A percentile compares a stretch with the other conserved stretches of the same genome.
phyloP scores from a whole-genome alignment of 441 rosid species.

The Erodium texanum region DNA sequence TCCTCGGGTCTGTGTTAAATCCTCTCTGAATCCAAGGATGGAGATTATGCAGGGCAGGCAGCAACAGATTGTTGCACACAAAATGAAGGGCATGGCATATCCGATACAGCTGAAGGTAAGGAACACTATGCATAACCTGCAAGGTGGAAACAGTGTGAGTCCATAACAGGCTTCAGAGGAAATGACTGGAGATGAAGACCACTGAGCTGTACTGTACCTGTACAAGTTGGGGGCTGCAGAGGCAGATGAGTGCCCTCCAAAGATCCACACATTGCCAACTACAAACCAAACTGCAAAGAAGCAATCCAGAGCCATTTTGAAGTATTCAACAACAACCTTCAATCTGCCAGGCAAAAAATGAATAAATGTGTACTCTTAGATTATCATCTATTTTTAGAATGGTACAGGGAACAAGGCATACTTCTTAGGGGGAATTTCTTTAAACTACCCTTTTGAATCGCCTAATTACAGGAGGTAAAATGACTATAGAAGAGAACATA shows the following conservation, averaged over 20 bases:
- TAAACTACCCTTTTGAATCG: too few relatives aligned
- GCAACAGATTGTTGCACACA: conserved; percentile 92
- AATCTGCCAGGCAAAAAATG: conserved; percentile 31
- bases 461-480: too few relatives aligned
- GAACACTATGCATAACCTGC: conserved; percentile 90
- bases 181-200: conserved; percentile 1
- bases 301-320: conserved; percentile 84
- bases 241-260: conserved; percentile 89
- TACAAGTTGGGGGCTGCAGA: conserved; percentile 85
- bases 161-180: conserved; percentile 6
- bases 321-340: conserved; percentile 57
- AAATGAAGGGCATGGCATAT: conserved; percentile 95
- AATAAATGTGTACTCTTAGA: conserved; percentile 11
- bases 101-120: conserved; percentile 91
- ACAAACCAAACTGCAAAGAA: conserved; percentile 98
- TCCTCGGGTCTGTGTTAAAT: conserved; percentile 73
- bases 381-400: not conserved
- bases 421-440: too few relatives aligned
- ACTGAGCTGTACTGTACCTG: conserved; percentile 32
- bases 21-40: conserved; percentile 82
- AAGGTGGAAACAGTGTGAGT: conserved; percentile 8
- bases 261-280: conserved; percentile 98
- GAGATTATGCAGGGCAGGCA: conserved; percentile 93
- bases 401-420: not conserved
- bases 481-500: too few relatives aligned